Evolutionary conservation across 352 stramenopile genomes (phyloP), one percentile per base, ranked within the genome.

Genomic region (Peronospora belbahrii): DNA sequence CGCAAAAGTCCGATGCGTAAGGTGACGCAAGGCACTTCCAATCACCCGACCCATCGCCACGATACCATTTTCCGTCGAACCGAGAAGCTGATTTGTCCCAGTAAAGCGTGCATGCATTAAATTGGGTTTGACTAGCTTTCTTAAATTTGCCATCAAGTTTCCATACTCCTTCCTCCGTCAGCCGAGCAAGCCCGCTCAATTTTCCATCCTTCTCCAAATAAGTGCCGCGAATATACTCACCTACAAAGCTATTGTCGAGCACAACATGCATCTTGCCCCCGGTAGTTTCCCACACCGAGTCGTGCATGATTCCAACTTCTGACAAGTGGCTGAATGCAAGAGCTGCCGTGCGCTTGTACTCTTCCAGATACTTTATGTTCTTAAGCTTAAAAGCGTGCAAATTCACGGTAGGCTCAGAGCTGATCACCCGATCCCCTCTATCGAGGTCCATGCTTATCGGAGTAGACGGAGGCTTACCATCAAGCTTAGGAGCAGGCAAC

Each of bases 31-130:
- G 48, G 39, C 81, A 94, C 44, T 82, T 87, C 80, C 81, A 91
- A 19, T 83, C 73, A 6, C 81, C 83, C 2, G 81, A 80, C 4
- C 78, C 81, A 42, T 94, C 81, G 19, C 83, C 83, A 14, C 83
- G 80, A 59, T 78, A 91, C 79, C 79, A 94, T 49, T 89, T 88
- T 2, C 83, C 83, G 32, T 87, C 65, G 45, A 94, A 90, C 14
- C 74, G 72, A 15, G 70, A 68, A 18, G 62, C 55, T 20, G 31
- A 50, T 7, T 61, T 54, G 38, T 88, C 62, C 73, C 79, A 91
- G 39, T 79, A 67, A 4, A 91, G 45, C 11, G 69, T 65, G 6
- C 86, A 68, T 9, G 78, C 74, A 32, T 93, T 91, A 11, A 77
- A 75, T 42, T 85, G 73, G 0, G 74, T 77, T 36, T 88, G 75